A percentile compares a stretch with the other conserved stretches of the same genome.
These are phyloP conservation scores for Leishmania aethiopica DNA, from an alignment of 208 protist genomes.

Conservation along the genomic window DNA sequence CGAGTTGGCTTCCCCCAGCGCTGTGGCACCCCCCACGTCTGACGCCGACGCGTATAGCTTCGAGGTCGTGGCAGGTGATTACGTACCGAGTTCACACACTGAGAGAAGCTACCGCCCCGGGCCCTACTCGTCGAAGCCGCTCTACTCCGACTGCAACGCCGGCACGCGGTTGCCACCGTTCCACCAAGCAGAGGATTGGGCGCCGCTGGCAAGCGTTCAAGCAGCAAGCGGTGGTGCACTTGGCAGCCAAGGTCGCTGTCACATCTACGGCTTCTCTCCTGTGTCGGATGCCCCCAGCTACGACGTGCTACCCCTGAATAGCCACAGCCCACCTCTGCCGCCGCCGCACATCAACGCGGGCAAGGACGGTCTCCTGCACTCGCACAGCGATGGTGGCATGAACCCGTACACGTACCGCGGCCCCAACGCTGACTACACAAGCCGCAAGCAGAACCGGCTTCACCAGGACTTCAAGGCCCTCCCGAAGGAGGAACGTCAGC, in stretches of 20 bases:
- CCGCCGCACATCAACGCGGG: neutral
- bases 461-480: conserved; percentile 80
- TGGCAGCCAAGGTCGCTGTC: neutral
- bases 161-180: neutral
- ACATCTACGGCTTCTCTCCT: conserved; percentile 6
- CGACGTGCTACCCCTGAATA: conserved; percentile 6
- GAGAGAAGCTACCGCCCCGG: neutral
- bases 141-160: neutral
- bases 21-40: neutral
- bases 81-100: conserved; percentile 9
- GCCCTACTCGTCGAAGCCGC: conserved; percentile 19
- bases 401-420: conserved; percentile 46
- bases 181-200: conserved; percentile 15
- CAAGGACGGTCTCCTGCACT: conserved; percentile 6
- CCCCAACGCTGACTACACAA: conserved; percentile 28
- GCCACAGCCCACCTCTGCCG: conserved; percentile 8
- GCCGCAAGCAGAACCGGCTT: conserved; percentile 34
- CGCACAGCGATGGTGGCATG: neutral
- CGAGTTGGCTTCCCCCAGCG: neutral
- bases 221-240: neutral
- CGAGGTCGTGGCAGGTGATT: conserved; percentile 27
- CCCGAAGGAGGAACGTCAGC: conserved; percentile 55
- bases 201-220: neutral
- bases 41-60: conserved; percentile 10
- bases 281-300: conserved; percentile 15